Conservation (phyloP, 164 flowering plant genomes). For the Saururus chinensis region DNA sequence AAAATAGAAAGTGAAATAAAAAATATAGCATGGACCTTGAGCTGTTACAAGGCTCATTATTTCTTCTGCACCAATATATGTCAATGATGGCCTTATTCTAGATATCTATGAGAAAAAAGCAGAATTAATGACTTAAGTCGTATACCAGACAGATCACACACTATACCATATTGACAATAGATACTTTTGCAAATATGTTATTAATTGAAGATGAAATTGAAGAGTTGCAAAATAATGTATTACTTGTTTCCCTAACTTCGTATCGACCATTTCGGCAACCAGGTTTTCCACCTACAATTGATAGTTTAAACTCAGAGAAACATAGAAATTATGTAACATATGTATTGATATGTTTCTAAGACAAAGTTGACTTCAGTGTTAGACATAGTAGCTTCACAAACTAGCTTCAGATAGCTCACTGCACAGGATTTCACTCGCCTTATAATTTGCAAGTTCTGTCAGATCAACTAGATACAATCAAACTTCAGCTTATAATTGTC, state of each 20-base stretch:
- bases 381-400: too few species aligned
- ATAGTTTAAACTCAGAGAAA: slow-evolving; percentile 1
- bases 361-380: not conserved
- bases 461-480: not conserved
- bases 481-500: not conserved
- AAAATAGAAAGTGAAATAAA: not conserved
- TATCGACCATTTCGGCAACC: slow-evolving; percentile 90
- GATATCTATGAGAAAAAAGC: slow-evolving; percentile 40
- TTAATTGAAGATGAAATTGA: not conserved
- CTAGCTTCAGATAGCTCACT: too few species aligned
- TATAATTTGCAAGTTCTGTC: not conserved
- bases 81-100: slow-evolving; percentile 73
- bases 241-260: slow-evolving; percentile 97
- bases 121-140: not conserved
- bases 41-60: slow-evolving; percentile 98
- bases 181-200: too few species aligned
- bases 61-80: slow-evolving; percentile 92
- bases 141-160: not conserved
- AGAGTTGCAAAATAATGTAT: slow-evolving; percentile 2
- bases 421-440: not conserved
- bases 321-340: not conserved
- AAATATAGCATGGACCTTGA: slow-evolving; percentile 45
- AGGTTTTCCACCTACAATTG: slow-evolving; percentile 75
- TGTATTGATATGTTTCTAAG: not conserved
- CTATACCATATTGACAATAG: too few species aligned